These are phyloP conservation scores for Aphanoascus verrucosus DNA, from an alignment of 2,329 filamentous ascomycete species.

Conservation along the genomic window DNA sequence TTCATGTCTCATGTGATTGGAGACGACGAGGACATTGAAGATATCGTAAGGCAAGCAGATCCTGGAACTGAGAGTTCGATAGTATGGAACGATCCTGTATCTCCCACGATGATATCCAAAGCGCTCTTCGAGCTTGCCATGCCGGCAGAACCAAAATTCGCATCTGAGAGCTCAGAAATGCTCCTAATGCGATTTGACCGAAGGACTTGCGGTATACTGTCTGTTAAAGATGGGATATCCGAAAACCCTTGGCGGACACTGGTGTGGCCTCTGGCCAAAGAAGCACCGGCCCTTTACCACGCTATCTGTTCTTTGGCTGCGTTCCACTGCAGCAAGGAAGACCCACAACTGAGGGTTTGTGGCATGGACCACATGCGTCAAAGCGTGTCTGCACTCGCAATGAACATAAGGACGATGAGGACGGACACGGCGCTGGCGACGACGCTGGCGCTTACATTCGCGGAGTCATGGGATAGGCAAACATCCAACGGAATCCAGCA, in stretches of 20 bases:
- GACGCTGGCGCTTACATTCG: slow-evolving; percentile 57
- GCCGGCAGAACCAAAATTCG: slow-evolving; percentile 40
- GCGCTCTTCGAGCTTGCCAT: slow-evolving; percentile 17
- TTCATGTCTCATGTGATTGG: background rate
- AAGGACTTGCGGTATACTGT: slow-evolving; percentile 59
- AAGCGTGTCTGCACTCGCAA: slow-evolving; percentile 49
- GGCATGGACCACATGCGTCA: slow-evolving; percentile 60
- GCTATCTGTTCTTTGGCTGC: slow-evolving; percentile 59
- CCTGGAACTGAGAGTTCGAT: slow-evolving; percentile 18
- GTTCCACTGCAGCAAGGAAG: slow-evolving; percentile 54
- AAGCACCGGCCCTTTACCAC: slow-evolving; percentile 56
- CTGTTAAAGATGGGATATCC: slow-evolving; percentile 56
- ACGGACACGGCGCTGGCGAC: slow-evolving; percentile 57
- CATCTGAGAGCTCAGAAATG: slow-evolving; percentile 48
- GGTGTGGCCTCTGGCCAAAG: slow-evolving; percentile 56
- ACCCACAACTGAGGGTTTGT: slow-evolving; percentile 47
- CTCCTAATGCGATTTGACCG: slow-evolving; percentile 53
- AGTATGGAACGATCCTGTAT: background rate
- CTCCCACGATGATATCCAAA: background rate
- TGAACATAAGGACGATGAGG: slow-evolving; percentile 52
- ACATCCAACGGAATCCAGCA: slow-evolving; percentile 59
- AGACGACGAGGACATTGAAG: slow-evolving; percentile 43
- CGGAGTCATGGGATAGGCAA: slow-evolving; percentile 61
- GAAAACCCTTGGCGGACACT: slow-evolving; percentile 64
- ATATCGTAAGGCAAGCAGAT: slow-evolving; percentile 39